A percentile compares a stretch with the other conserved stretches of the same genome.
Conservation (phyloP, 1,139 yeast genomes). For the Yamadazyma conglobata region DNA sequence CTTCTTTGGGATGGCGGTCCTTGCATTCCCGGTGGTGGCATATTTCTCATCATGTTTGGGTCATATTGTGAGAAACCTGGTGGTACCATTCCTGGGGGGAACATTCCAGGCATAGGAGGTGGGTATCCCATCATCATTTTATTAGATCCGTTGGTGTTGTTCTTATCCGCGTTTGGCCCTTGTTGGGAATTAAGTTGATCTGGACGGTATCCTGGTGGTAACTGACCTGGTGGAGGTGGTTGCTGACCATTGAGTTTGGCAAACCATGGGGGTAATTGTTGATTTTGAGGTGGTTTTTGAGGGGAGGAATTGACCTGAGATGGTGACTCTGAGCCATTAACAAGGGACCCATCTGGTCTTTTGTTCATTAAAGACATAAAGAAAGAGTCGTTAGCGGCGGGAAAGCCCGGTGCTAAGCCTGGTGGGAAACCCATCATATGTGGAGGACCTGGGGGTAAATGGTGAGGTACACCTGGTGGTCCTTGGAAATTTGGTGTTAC, state of each 20-base stretch:
- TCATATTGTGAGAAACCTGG: constrained; percentile 3
- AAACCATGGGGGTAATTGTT: constrained; percentile 13
- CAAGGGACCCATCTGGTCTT: constrained; percentile 19
- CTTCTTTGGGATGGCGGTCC: constrained; percentile 3
- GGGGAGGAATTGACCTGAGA: constrained; percentile 1
- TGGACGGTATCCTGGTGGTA: constrained; percentile 5
- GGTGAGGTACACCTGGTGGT: constrained; percentile 4
- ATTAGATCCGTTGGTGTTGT: too few species aligned
- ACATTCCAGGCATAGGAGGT: constrained; percentile 25
- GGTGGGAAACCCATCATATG: constrained; percentile 2
- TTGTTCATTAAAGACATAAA: constrained; percentile 52
- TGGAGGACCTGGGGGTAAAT: constrained; percentile 3
- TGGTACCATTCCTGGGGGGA: constrained; percentile 9
- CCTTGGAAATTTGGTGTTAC: too few species aligned
- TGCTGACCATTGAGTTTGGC: constrained; percentile 15
- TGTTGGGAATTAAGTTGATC: neutral
- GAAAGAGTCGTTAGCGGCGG: constrained; percentile 43
- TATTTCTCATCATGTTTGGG: constrained; percentile 7
- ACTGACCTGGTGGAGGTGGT: constrained; percentile 7
- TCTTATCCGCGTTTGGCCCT: constrained; percentile 9
- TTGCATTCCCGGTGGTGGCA: constrained; percentile 7
- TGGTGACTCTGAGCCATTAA: too few species aligned
- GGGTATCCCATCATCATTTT: too few species aligned
- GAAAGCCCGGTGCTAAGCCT: constrained; percentile 5
- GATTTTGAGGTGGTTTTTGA: constrained; percentile 5